phyloP scores from a whole-genome alignment of 1,284 basidiomycete genomes.

The Phellinidium pouzarii region DNA sequence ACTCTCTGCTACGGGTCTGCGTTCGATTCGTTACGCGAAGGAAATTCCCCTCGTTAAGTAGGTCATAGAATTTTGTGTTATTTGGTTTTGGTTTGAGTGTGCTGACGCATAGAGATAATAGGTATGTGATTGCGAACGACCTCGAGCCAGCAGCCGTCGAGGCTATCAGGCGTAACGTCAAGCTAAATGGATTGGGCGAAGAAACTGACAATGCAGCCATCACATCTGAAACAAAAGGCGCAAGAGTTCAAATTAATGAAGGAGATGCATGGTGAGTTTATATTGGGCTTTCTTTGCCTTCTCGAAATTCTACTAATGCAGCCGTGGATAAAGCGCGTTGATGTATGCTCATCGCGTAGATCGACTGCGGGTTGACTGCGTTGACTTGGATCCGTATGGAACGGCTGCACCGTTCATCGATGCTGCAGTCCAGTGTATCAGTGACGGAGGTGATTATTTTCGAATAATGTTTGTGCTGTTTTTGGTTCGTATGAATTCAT shows the following conservation, averaged over 20 bases:
- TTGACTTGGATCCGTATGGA: slow-evolving; percentile 97
- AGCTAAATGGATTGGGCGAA: slow-evolving; percentile 76
- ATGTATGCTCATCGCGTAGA: slow-evolving; percentile 88
- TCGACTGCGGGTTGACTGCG: slow-evolving; percentile 77
- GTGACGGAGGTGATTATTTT: slow-evolving; percentile 68
- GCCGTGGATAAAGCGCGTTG: slow-evolving; percentile 48
- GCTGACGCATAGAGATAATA: slow-evolving; percentile 8
- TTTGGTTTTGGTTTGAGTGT: neutral
- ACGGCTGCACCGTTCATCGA: slow-evolving; percentile 97
- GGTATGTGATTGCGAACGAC: slow-evolving; percentile 93
- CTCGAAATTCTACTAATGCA: neutral
- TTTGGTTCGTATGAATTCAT: neutral
- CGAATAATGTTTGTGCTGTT: neutral
- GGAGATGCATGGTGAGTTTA: slow-evolving; percentile 82
- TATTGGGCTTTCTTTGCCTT: neutral
- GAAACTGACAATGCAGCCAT: too few relatives aligned
- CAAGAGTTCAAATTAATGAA: slow-evolving; percentile 78
- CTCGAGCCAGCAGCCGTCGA: slow-evolving; percentile 77
- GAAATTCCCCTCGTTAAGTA: slow-evolving; percentile 91
- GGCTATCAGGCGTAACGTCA: slow-evolving; percentile 85
- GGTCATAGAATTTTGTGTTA: slow-evolving; percentile 18
- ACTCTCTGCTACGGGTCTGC: slow-evolving; percentile 90
- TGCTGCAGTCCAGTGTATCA: slow-evolving; percentile 87
- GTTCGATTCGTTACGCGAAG: slow-evolving; percentile 95
- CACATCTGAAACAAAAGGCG: slow-evolving; percentile 26